phyloP scores from a whole-genome alignment of 306 rosid genomes.

The Alnus rubra region DNA sequence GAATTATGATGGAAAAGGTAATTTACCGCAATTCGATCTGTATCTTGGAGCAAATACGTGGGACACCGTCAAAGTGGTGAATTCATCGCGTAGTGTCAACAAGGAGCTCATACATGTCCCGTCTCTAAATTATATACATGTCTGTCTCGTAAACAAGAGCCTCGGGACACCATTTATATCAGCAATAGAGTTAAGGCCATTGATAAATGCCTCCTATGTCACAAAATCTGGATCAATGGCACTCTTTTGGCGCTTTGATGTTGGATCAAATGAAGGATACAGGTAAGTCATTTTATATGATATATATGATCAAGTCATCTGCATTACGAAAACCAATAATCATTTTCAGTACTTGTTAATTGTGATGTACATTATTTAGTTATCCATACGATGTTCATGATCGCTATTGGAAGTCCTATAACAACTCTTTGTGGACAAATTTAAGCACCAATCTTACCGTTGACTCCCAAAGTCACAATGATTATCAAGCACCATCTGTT shows the following conservation, averaged over 20 bases:
- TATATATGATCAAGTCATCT: too few species aligned
- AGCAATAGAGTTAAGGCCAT: constrained; percentile 45
- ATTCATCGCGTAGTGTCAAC: not conserved
- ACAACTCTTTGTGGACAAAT: not conserved
- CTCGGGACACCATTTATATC: constrained; percentile 54
- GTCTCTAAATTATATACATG: constrained; percentile 19
- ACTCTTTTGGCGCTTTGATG: not conserved
- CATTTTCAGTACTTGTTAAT: too few species aligned
- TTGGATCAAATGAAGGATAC: constrained; percentile 22
- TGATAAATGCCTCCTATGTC: constrained; percentile 26
- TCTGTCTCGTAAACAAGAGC: constrained; percentile 50
- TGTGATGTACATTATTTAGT: too few species aligned
- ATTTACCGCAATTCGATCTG: constrained; percentile 44
- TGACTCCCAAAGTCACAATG: not conserved
- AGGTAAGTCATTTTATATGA: constrained; percentile 19
- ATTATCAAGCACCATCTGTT: constrained; percentile 19
- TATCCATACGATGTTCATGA: constrained; percentile 40
- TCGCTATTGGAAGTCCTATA: constrained; percentile 23
- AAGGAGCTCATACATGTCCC: constrained; percentile 47
- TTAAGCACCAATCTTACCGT: constrained; percentile 18
- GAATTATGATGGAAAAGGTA: constrained; percentile 40
- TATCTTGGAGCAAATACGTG: constrained; percentile 45
- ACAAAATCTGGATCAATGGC: constrained; percentile 24
- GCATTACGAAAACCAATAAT: too few species aligned
- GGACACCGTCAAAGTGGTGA: constrained; percentile 29